Conservation (phyloP, 345 rosid genomes). For the Dipteronia sinensis region DNA sequence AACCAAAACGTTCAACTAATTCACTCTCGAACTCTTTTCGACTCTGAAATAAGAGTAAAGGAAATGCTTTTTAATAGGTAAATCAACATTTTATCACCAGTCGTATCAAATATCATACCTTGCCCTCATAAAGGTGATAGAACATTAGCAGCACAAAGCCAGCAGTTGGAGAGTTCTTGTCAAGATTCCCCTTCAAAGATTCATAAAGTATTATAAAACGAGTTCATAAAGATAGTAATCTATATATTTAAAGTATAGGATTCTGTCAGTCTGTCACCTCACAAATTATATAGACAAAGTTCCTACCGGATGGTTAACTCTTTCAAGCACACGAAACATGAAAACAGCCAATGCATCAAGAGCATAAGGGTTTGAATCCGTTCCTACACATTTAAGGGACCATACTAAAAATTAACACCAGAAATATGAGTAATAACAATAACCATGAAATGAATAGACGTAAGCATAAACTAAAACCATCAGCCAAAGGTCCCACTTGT, state of each 20-base stretch:
- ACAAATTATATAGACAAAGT: conserved; percentile 7
- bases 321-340: conserved; percentile 84
- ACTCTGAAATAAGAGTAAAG: conserved; percentile 47
- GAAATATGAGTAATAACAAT: neutral
- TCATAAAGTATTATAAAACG: conserved; percentile 22
- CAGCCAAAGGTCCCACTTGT: neutral
- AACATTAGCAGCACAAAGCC: conserved; percentile 96
- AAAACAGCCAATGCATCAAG: conserved; percentile 94
- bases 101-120: conserved; percentile 48
- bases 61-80: conserved; percentile 8
- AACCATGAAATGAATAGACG: neutral
- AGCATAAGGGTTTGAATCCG: conserved; percentile 82
- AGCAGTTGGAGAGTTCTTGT: conserved; percentile 77
- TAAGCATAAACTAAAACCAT: conserved; percentile 1
- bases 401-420: neutral
- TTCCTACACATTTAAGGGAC: conserved; percentile 51
- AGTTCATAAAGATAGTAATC: conserved; percentile 22
- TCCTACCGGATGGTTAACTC: conserved; percentile 86
- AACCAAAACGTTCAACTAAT: conserved; percentile 84
- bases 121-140: conserved; percentile 94
- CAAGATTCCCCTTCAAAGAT: conserved; percentile 85
- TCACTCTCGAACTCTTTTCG: conserved; percentile 84
- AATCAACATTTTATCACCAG: conserved; percentile 5
- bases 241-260: neutral
- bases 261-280: conserved; percentile 22